Percentiles rank a stretch among this genome's conserved stretches.
These are phyloP conservation scores for Coemansia sp. DNA, from an alignment of 192 early-diverging fungal genomes.

Conservation along the genomic window DNA sequence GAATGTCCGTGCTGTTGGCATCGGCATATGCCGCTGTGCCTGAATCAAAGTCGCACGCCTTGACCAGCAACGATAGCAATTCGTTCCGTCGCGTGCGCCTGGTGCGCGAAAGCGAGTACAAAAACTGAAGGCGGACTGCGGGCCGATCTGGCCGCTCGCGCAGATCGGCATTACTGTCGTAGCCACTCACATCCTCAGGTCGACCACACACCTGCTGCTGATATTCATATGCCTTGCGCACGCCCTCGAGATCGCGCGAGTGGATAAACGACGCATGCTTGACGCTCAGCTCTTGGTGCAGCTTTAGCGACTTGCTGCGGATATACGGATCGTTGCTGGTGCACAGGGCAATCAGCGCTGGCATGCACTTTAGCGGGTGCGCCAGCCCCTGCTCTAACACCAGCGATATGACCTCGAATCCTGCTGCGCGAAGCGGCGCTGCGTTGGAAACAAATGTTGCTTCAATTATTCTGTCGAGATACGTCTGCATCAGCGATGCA, in stretches of 20 bases:
- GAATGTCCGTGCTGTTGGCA: conserved; percentile 50
- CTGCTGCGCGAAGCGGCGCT: conserved; percentile 60
- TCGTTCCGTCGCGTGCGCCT: conserved; percentile 72
- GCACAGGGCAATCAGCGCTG: conserved; percentile 82
- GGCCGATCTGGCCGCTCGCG: conserved; percentile 36
- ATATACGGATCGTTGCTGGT: conserved; percentile 63
- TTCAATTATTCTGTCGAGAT: conserved; percentile 72
- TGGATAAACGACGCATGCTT: conserved; percentile 92
- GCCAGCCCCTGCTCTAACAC: conserved; percentile 89
- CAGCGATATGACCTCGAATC: conserved; percentile 79
- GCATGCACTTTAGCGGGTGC: conserved; percentile 90
- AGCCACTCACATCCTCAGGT: conserved; percentile 46
- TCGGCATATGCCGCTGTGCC: conserved; percentile 1
- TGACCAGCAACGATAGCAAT: conserved; percentile 67
- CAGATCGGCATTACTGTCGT: conserved; percentile 24
- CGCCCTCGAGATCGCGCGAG: conserved; percentile 73
- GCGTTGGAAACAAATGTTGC: conserved; percentile 62
- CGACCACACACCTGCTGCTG: conserved; percentile 53
- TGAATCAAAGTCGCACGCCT: conserved; percentile 65
- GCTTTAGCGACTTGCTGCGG: conserved; percentile 66
- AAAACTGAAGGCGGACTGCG: conserved; percentile 60
- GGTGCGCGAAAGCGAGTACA: conserved; percentile 69
- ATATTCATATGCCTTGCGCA: conserved; percentile 73
- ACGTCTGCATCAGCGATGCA: conserved; percentile 86
- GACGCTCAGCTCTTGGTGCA: conserved; percentile 73